Evolutionary conservation across 176 grass and related monocot species (phyloP).

Genomic region (Oryza brachyantha): DNA sequence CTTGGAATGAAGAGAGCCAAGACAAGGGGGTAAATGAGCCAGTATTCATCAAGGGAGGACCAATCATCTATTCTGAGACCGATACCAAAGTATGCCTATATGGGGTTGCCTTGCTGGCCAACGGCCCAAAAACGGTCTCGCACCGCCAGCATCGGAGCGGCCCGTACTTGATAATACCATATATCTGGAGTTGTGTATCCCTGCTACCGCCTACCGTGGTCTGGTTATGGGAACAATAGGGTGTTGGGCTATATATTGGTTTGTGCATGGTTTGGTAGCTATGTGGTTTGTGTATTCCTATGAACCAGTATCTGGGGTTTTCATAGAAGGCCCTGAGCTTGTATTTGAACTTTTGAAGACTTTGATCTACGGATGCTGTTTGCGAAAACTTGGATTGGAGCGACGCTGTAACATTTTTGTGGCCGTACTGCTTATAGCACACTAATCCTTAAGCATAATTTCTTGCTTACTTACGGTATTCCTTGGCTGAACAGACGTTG

Average conservation of each 20-base stretch:
- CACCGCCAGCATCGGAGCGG: constrained; percentile 27
- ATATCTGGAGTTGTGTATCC: constrained; percentile 49
- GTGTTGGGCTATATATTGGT: constrained; percentile 32
- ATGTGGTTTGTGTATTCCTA: constrained; percentile 40
- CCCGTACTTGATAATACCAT: constrained; percentile 54
- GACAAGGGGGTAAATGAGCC: constrained; percentile 63
- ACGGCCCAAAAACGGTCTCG: constrained; percentile 10
- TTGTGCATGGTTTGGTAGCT: constrained; percentile 36
- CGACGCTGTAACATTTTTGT: background rate
- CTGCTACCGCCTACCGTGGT: constrained; percentile 32
- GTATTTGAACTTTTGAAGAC: constrained; percentile 24
- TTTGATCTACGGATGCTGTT: constrained; percentile 15
- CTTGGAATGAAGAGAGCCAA: constrained; percentile 94
- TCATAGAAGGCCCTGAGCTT: constrained; percentile 20
- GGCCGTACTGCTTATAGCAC: too few relatives aligned
- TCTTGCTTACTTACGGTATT: too few relatives aligned
- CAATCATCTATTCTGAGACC: constrained; percentile 44
- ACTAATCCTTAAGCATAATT: too few relatives aligned
- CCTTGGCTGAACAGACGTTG: too few relatives aligned
- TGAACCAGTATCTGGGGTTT: constrained; percentile 22
- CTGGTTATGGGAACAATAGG: constrained; percentile 31
- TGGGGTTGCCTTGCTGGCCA: constrained; percentile 46
- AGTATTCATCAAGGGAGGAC: constrained; percentile 24
- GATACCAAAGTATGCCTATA: constrained; percentile 38
- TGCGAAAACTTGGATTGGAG: constrained; percentile 5